These are phyloP conservation scores for Alternaria atra DNA, from an alignment of 2,329 filamentous ascomycete species.

Conservation along the genomic window DNA sequence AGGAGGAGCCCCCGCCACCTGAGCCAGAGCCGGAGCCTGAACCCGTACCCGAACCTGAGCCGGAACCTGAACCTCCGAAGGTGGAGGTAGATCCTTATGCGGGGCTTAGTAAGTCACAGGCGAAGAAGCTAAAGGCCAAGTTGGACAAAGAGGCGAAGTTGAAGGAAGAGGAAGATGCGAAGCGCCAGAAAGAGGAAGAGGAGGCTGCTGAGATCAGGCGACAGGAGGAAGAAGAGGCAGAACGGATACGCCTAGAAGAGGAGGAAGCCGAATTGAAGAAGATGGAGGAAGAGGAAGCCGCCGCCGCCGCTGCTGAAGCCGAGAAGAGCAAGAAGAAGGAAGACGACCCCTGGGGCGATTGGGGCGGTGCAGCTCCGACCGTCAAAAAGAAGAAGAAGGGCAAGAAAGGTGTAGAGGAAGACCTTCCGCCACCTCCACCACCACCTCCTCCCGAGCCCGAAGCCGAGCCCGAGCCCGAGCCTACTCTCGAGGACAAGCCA, in stretches of 20 bases:
- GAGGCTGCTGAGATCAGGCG: constrained; percentile 31
- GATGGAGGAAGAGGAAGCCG: constrained; percentile 36
- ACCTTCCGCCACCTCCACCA: constrained; percentile 37
- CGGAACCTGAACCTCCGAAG: constrained; percentile 47
- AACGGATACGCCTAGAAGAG: constrained; percentile 36
- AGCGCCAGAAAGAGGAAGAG: constrained; percentile 31
- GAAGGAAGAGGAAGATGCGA: constrained; percentile 31
- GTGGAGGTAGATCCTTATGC: constrained; percentile 49
- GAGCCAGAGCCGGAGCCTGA: constrained; percentile 37
- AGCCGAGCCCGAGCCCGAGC: constrained; percentile 35
- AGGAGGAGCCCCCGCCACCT: constrained; percentile 30
- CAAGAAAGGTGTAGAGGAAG: constrained; percentile 42
- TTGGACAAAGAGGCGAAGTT: constrained; percentile 42
- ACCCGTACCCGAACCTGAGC: constrained; percentile 7
- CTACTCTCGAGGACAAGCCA: constrained; percentile 33
- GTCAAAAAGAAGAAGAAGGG: constrained; percentile 47
- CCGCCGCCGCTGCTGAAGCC: constrained; percentile 31
- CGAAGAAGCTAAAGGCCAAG: constrained; percentile 46
- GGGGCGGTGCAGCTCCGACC: constrained; percentile 37
- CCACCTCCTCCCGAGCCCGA: constrained; percentile 49
- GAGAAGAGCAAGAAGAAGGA: constrained; percentile 43
- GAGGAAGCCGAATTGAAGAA: constrained; percentile 35
- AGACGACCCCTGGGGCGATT: constrained; percentile 48
- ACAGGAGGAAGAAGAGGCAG: constrained; percentile 38
- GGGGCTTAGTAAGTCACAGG: constrained; percentile 41